Evolutionary conservation across 2,329 filamentous ascomycete species (phyloP), one percentile per base, ranked within the genome.

Genomic region (Didymella pinodella): DNA sequence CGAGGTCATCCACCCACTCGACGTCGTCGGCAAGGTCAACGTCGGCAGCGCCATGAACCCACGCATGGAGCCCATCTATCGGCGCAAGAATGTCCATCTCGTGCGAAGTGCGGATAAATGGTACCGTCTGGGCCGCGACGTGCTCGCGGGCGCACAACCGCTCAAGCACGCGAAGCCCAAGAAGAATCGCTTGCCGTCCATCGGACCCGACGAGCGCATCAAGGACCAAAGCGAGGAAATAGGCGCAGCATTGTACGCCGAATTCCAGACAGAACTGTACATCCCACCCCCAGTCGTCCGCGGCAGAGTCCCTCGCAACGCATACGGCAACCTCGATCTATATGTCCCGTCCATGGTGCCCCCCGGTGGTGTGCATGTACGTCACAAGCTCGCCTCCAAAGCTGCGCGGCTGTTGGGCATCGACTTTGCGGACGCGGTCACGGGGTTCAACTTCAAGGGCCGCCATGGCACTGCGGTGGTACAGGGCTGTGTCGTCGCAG

Each of bases 351-450:
- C 81, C 29, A 89, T 89, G 87, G 81, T 88, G 7, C 87, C 87
- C 3, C 71, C 79, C 14, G 87, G 87, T 3, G 87, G 81, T n/a
- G 76, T 79, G 14, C 86, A 89, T 64, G 77, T 89, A 28, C 79
- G 78, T 49, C 81, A 85, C 61, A 75, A 81, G 14, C 80, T 89
- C 49, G 89, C 91, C 1, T 81, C 85, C 1, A 85, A 85, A 49
- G 94, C 94, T 1, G 92, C 93, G 0, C 87, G 85, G 56, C 79
- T 93, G 1, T 77, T 97, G 1, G 88, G 88, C 0, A 84, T 98
- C 18, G 93, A 98, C 77, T 96, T 90, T 74, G 92, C 92, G 2
- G 92, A 94, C 31, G 95, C 95, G 0, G 86, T 99, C 5, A 95
- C 90, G 0, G 94, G 94, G 0, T 99, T 98, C 70, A 84, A 89